phyloP scores from a whole-genome alignment of 2,329 filamentous ascomycete genomes.

The Stachybotrys elegans region DNA sequence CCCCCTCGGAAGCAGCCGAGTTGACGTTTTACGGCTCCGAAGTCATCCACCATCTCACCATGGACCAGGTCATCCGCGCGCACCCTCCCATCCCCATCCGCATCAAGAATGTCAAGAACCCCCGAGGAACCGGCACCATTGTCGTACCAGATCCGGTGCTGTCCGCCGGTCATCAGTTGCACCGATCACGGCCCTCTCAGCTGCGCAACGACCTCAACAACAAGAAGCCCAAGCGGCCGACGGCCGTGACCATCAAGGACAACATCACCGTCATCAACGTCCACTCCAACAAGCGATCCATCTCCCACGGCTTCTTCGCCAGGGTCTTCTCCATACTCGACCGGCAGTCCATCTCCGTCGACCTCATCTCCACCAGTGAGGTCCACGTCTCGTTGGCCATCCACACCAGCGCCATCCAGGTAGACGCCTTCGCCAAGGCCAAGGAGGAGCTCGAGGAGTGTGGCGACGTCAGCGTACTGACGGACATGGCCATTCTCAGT shows the following conservation, averaged over 20 bases:
- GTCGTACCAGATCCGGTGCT: conserved; percentile 69
- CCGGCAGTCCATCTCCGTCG: conserved; percentile 80
- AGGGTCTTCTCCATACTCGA: conserved; percentile 90
- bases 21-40: conserved; percentile 92
- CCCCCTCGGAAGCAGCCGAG: conserved; percentile 90
- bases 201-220: conserved; percentile 30
- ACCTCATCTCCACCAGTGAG: conserved; percentile 93
- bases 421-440: conserved; percentile 60
- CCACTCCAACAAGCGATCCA: conserved; percentile 93
- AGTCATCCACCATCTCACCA: conserved; percentile 97
- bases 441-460: conserved; percentile 71
- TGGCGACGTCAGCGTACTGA: conserved; percentile 85
- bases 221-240: conserved; percentile 68
- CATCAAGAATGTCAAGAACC: conserved; percentile 91
- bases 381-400: conserved; percentile 97
- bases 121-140: conserved; percentile 70
- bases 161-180: conserved; percentile 53
- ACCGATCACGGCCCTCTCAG: conserved; percentile 40
- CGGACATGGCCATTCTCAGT: conserved; percentile 92
- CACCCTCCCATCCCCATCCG: conserved; percentile 73
- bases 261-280: conserved; percentile 97
- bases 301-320: conserved; percentile 93
- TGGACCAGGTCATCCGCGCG: conserved; percentile 93
- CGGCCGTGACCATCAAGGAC: conserved; percentile 94
- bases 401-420: conserved; percentile 66